Evolutionary conservation across 768 basidiomycete species (phyloP), one percentile per base, ranked within the genome.

Genomic region (Suillus occidentalis): DNA sequence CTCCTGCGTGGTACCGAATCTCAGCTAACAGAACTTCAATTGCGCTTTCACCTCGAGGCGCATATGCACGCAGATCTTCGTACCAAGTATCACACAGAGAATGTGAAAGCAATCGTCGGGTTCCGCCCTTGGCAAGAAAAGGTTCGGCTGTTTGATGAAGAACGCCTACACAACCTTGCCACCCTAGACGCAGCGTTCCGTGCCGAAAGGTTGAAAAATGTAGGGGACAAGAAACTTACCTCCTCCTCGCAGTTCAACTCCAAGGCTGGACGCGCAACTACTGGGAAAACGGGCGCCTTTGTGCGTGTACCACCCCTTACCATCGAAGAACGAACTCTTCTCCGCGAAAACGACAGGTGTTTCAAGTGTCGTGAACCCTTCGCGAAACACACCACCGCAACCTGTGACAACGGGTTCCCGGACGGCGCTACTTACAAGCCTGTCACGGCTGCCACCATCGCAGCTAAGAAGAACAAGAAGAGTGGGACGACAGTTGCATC

Each of bases 191-290:
- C 28, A 2, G 28, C 28, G 28, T 16, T 45, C 20, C 2, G 18
- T 4, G 43, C 20, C 4, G 43, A 45, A 1, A 8, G 9, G 8
- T 8, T 45, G 14, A 40, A n/a, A 0, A n/a, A 8, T 12, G 6
- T 9, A 4, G 20, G 20, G 8, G 20, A 45, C 0, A 45, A n/a
- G 3, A 45, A n/a, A 3, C 43, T 45, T 9, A 45, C 8, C 3
- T 9, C 43, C 1, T 45, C 43, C 20, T 45, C 20, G 1, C 43
- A n/a, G 2, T 45, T n/a, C 4, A 45, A 45, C 43, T 45, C 43
- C 8, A 45, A 45, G 8, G 4, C 43, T n/a, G 8, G 43, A 0
- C 20, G 9, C 0, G n/a, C 1, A 0, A 45, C 43, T 0, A 9
- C 0, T 0, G 43, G 43, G 9, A 45, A 45, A n/a, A 9, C 9